Conservation (phyloP, 176 grass and related monocot genomes). For the Thalia dealbata region DNA sequence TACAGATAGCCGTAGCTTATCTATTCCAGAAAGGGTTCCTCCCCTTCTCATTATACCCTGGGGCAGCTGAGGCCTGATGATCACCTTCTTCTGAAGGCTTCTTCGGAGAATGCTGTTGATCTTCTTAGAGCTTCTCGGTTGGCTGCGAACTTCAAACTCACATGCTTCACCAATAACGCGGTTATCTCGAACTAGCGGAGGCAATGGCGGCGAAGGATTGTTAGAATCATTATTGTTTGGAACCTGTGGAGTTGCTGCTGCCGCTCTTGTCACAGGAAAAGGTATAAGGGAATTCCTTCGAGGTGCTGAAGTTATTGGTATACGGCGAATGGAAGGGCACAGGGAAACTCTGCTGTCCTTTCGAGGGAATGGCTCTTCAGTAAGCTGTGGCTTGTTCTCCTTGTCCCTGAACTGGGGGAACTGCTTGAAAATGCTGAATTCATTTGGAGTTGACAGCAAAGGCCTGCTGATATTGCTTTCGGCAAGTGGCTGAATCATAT, state of each 20-base stretch:
- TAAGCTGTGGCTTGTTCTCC: slow-evolving; percentile 53
- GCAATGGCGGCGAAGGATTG: slow-evolving; percentile 18
- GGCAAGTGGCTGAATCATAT: slow-evolving; percentile 26
- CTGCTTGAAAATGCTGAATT: slow-evolving; percentile 32
- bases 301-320: slow-evolving; percentile 15
- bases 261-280: slow-evolving; percentile 23
- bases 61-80: slow-evolving; percentile 37
- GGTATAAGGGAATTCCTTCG: slow-evolving; percentile 45
- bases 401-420: slow-evolving; percentile 52
- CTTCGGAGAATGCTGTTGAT: slow-evolving; percentile 68
- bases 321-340: slow-evolving; percentile 24
- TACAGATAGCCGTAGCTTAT: slow-evolving; percentile 14
- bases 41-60: slow-evolving; percentile 38
- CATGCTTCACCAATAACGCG: slow-evolving; percentile 14
- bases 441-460: slow-evolving; percentile 10
- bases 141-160: not conserved
- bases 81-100: slow-evolving; percentile 95
- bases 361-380: slow-evolving; percentile 7
- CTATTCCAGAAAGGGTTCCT: slow-evolving; percentile 9
- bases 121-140: slow-evolving; percentile 37
- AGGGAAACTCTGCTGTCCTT: slow-evolving; percentile 46
- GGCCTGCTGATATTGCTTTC: slow-evolving; percentile 38
- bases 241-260: slow-evolving; percentile 2
- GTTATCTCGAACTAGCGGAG: not conserved
- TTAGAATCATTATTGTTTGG: slow-evolving; percentile 28